These are phyloP conservation scores for Amanita rubescens DNA, from an alignment of 768 basidiomycete genomes.

Conservation along the genomic window DNA sequence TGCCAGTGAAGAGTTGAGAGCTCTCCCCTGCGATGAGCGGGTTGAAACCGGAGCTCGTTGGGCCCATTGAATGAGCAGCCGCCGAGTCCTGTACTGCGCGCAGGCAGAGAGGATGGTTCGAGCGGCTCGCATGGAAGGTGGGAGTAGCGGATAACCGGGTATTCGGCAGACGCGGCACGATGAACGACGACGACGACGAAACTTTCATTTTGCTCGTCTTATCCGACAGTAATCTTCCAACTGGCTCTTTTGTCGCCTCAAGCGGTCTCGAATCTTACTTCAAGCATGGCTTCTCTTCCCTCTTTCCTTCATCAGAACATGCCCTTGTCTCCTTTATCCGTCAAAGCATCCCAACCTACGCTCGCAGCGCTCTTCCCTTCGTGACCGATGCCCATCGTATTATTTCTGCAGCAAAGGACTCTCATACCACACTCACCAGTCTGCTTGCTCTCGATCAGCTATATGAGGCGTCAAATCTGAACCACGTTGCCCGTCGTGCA, in stretches of 20 bases:
- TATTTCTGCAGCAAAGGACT: constrained; percentile 16
- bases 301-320: constrained; percentile 29
- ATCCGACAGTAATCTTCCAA: constrained; percentile 91
- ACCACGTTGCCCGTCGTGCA: constrained; percentile 82
- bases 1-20: constrained; percentile 30
- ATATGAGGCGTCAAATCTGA: constrained; percentile 83
- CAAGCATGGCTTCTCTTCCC: constrained; percentile 73
- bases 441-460: constrained; percentile 60
- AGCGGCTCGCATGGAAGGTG: constrained; percentile 1
- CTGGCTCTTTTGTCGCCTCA: constrained; percentile 94
- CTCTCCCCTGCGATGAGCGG: constrained; percentile 16
- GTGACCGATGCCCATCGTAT: constrained; percentile 61
- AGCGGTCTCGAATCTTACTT: constrained; percentile 87
- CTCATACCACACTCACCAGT: constrained; percentile 24
- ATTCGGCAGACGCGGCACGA: constrained; percentile 3
- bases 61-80: constrained; percentile 12
- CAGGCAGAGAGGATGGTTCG: neutral
- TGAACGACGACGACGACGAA: constrained; percentile 38
- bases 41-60: constrained; percentile 11
- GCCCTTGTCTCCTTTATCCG: constrained; percentile 54
- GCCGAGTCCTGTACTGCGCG: constrained; percentile 1
- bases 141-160: constrained; percentile 5
- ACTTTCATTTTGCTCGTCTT: constrained; percentile 72
- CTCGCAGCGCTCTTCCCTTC: constrained; percentile 69
- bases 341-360: constrained; percentile 73